phyloP scores from a whole-genome alignment of 352 stramenopile species.

The Globisporangium acanthophoron region DNA sequence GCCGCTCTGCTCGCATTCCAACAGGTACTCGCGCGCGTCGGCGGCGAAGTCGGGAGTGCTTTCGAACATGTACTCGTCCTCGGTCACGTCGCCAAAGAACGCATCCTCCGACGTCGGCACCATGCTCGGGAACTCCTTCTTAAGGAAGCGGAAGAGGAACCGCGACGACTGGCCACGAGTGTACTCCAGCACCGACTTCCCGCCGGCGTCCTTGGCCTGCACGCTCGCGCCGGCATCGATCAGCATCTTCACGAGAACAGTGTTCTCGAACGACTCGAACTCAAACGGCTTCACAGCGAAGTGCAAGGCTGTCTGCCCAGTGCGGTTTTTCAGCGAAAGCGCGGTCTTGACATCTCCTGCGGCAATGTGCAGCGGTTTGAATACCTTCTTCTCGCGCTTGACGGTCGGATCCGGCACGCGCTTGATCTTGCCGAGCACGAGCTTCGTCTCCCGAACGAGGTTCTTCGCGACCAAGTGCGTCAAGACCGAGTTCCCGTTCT shows the following conservation, averaged over 20 bases:
- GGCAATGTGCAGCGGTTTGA: conserved; percentile 42
- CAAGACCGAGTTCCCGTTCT: conserved; percentile 49
- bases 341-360: conserved; percentile 33
- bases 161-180: conserved; percentile 42
- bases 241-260: conserved; percentile 36
- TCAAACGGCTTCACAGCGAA: conserved; percentile 50
- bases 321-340: conserved; percentile 31
- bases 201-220: conserved; percentile 26
- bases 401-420: conserved; percentile 34
- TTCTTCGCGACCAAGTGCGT: conserved; percentile 60
- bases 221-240: conserved; percentile 35
- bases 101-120: conserved; percentile 20
- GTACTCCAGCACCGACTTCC: conserved; percentile 49
- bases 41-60: conserved; percentile 29
- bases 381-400: conserved; percentile 18
- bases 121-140: conserved; percentile 24
- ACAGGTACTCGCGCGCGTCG: conserved; percentile 47
- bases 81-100: conserved; percentile 22
- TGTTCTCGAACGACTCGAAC: conserved; percentile 70
- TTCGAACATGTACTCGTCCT: conserved; percentile 24
- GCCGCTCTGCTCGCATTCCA: conserved; percentile 38
- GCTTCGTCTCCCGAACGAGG: conserved; percentile 31
- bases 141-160: conserved; percentile 49
- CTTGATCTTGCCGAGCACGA: conserved; percentile 40
- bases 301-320: conserved; percentile 47